A percentile compares a stretch with the other conserved stretches of the same genome.
Evolutionary conservation across 805 yeast species (phyloP).

Genomic region (Clavispora phyllophila): DNA sequence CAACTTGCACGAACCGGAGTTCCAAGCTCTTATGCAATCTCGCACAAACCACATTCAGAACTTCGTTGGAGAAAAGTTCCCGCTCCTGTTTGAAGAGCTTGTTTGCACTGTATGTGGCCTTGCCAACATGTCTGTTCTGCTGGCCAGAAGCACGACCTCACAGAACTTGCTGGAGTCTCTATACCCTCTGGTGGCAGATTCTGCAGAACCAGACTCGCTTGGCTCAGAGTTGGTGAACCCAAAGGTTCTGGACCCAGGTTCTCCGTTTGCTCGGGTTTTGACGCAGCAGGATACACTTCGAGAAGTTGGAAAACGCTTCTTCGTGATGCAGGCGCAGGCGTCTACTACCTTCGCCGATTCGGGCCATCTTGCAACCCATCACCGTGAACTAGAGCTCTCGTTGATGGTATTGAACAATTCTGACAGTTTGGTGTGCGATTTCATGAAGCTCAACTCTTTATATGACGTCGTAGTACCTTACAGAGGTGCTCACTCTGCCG

Average conservation of each 20-base stretch:
- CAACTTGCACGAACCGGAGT: slow-evolving; percentile 7
- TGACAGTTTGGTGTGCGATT: slow-evolving; percentile 17
- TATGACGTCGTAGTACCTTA: slow-evolving; percentile 27
- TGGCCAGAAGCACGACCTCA: neutral
- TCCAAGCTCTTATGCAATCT: slow-evolving; percentile 5
- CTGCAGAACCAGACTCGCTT: no score
- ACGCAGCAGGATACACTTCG: slow-evolving; percentile 18
- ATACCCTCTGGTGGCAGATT: no score
- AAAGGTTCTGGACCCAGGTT: neutral
- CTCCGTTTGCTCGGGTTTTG: slow-evolving; percentile 2
- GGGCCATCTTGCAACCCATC: slow-evolving; percentile 25
- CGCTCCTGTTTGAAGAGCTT: slow-evolving; percentile 22
- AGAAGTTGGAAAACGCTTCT: slow-evolving; percentile 21
- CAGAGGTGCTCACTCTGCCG: slow-evolving; percentile 23
- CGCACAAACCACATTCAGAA: slow-evolving; percentile 17
- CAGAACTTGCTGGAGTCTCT: no score
- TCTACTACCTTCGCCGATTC: slow-evolving; percentile 25
- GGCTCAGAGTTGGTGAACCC: no score
- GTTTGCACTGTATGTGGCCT: slow-evolving; percentile 26
- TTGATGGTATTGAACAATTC: slow-evolving; percentile 18
- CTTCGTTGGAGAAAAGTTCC: slow-evolving; percentile 23
- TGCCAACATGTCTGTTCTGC: slow-evolving; percentile 16
- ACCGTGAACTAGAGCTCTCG: slow-evolving; percentile 22
- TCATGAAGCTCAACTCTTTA: slow-evolving; percentile 29
- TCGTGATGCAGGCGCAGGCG: slow-evolving; percentile 19